Evolutionary conservation across 1,284 basidiomycete species (phyloP).

Genomic region (Melampsora americana): DNA sequence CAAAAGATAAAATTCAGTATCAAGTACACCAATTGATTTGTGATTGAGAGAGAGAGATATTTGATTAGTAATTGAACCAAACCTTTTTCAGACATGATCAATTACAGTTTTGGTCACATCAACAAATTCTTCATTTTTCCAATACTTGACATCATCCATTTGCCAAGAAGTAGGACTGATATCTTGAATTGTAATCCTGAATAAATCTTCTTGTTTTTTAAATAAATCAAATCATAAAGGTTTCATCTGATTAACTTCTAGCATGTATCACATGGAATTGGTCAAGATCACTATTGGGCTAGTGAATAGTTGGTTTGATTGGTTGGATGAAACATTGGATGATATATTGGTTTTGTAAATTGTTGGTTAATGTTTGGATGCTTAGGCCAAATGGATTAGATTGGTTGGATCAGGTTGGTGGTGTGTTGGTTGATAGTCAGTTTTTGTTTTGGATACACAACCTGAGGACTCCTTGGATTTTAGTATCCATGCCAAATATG

Average conservation of each 20-base stretch:
- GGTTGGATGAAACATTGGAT: too few relatives aligned
- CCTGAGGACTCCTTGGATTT: too few relatives aligned
- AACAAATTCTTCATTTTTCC: slow-evolving; percentile 97
- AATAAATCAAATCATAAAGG: slow-evolving; percentile 6
- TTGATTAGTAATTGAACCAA: slow-evolving; percentile 59
- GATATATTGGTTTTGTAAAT: too few relatives aligned
- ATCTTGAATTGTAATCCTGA: slow-evolving; percentile 92
- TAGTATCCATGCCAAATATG: too few relatives aligned
- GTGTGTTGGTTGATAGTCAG: too few relatives aligned
- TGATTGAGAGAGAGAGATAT: neutral
- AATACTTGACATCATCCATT: slow-evolving; percentile 87
- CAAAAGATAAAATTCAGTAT: slow-evolving; percentile 10
- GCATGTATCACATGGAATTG: slow-evolving; percentile 35
- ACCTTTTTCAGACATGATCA: slow-evolving; percentile 86
- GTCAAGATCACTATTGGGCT: too few relatives aligned
- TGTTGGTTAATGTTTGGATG: too few relatives aligned
- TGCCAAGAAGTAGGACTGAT: slow-evolving; percentile 93
- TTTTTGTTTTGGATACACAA: too few relatives aligned
- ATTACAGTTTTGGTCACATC: slow-evolving; percentile 94
- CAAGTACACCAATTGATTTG: neutral
- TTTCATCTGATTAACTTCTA: neutral
- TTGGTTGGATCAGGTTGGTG: too few relatives aligned
- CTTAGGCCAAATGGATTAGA: too few relatives aligned
- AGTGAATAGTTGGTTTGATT: too few relatives aligned
- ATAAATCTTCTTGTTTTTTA: slow-evolving; percentile 78